phyloP scores from a whole-genome alignment of 106 monocot genomes.

The Dendrobium catenatum region DNA sequence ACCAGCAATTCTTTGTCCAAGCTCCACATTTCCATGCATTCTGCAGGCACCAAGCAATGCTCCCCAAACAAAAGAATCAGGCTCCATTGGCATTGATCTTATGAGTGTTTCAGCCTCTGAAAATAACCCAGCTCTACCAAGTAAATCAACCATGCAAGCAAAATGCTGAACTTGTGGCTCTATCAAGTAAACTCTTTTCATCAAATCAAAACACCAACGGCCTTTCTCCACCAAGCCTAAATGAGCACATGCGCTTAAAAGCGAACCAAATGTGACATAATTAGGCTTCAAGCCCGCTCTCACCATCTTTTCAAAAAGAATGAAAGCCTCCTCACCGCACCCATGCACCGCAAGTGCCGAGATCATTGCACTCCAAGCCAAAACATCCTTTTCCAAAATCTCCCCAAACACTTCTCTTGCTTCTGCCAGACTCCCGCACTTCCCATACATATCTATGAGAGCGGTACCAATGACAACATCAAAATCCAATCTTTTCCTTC shows the following conservation, averaged over 20 bases:
- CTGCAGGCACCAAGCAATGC: conserved; percentile 74
- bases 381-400: conserved; percentile 37
- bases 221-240: conserved; percentile 66
- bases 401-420: conserved; percentile 39
- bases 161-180: conserved; percentile 43
- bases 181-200: conserved; percentile 32
- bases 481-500: conserved; percentile 20
- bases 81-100: conserved; percentile 43
- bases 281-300: conserved; percentile 38
- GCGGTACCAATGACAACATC: conserved; percentile 41
- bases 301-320: conserved; percentile 46
- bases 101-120: conserved; percentile 56
- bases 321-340: conserved; percentile 23
- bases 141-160: conserved; percentile 64
- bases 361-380: conserved; percentile 76
- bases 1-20: conserved; percentile 39
- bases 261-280: conserved; percentile 47
- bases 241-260: conserved; percentile 60
- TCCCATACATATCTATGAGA: conserved; percentile 52
- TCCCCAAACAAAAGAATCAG: conserved; percentile 71
- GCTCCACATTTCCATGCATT: conserved; percentile 54
- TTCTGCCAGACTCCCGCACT: conserved; percentile 42
- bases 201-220: conserved; percentile 41
- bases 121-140: conserved; percentile 47
- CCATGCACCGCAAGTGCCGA: conserved; percentile 59